These are phyloP conservation scores for Pyrenophora tritici-repentis DNA, from an alignment of 2,329 filamentous ascomycete genomes.

Conservation along the genomic window DNA sequence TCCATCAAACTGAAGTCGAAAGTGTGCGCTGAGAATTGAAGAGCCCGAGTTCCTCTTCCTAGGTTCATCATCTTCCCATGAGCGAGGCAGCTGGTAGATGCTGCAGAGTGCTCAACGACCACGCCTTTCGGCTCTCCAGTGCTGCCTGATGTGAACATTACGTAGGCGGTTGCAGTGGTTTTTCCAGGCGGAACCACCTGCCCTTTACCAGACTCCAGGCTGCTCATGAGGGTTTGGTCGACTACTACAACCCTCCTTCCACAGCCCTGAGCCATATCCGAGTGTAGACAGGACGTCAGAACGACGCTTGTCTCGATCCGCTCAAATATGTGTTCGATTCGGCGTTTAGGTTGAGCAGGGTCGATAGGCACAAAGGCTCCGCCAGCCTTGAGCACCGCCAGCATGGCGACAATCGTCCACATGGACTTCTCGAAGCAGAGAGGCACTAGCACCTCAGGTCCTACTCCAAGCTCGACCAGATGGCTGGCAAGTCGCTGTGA, in stretches of 20 bases:
- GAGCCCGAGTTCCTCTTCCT: background rate
- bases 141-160: conserved; percentile 59
- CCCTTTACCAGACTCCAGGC: background rate
- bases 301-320: no score
- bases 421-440: conserved; percentile 27
- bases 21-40: conserved; percentile 62
- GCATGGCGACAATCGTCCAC: conserved; percentile 42
- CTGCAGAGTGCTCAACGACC: conserved; percentile 32
- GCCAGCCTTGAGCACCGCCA: conserved; percentile 51
- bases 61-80: background rate
- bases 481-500: background rate
- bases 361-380: conserved; percentile 6
- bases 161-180: conserved; percentile 44
- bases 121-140: conserved; percentile 55
- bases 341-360: no score
- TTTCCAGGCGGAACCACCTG: no score
- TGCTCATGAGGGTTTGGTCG: background rate
- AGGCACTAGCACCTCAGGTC: conserved; percentile 25
- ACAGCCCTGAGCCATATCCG: no score
- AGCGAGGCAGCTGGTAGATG: conserved; percentile 34
- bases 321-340: background rate
- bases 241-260: no score
- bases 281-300: no score
- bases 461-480: background rate
- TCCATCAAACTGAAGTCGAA: conserved; percentile 63